Conservation (phyloP, 225 moss, liverwort and hornwort species). For the Thuidium tamariscinum region DNA sequence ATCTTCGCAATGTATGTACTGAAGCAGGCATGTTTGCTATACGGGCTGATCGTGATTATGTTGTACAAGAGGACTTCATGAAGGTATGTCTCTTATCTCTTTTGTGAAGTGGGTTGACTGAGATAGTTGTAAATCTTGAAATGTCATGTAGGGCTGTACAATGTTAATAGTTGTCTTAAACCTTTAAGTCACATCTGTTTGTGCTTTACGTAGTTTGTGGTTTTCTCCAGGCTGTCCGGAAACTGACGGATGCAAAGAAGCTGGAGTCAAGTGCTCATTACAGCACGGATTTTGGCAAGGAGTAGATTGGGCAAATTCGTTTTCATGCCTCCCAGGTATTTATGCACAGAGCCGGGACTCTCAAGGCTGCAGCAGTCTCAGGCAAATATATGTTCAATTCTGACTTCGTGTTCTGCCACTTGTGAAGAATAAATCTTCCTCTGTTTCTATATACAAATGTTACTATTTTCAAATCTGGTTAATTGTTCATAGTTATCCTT, state of each 20-base stretch:
- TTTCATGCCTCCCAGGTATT: background rate
- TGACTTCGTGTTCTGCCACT: background rate
- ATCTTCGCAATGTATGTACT: conserved; percentile 92
- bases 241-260: conserved; percentile 94
- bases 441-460: conserved; percentile 2
- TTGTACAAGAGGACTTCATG: conserved; percentile 98
- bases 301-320: conserved; percentile 23
- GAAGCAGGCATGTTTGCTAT: conserved; percentile 99
- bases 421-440: conserved; percentile 7
- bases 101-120: background rate
- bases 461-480: background rate
- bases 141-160: background rate
- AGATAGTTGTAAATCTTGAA: background rate
- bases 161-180: background rate
- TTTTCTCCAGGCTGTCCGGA: conserved; percentile 77
- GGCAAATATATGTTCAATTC: background rate
- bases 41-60: conserved; percentile 78
- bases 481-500: background rate
- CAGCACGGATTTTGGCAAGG: conserved; percentile 95
- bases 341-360: background rate
- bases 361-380: conserved; percentile 1
- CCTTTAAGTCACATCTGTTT: background rate
- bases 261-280: conserved; percentile 98
- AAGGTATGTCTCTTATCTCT: conserved; percentile 42
- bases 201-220: background rate